Conservation (phyloP, 2,329 filamentous ascomycete genomes). For the Fusarium praegraminearum region DNA sequence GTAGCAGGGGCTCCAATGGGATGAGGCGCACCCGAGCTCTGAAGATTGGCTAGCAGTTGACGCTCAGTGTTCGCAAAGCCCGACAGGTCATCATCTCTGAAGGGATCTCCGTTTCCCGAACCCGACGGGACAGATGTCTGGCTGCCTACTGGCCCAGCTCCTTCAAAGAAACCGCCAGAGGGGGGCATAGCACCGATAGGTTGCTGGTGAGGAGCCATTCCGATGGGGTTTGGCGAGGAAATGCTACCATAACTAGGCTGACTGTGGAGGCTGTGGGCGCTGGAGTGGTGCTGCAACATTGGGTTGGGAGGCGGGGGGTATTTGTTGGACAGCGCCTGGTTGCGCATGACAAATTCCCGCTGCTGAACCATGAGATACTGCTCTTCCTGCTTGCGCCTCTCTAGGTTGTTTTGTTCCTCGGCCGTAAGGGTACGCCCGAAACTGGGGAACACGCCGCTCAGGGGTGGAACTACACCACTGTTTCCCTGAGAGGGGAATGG, state of each 20-base stretch:
- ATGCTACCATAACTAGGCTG: conserved; percentile 98
- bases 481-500: conserved; percentile 63
- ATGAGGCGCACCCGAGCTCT: conserved; percentile 51
- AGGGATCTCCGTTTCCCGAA: conserved; percentile 60
- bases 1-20: conserved; percentile 53
- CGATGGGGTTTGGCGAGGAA: conserved; percentile 84
- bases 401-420: conserved; percentile 96
- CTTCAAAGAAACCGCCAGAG: conserved; percentile 78
- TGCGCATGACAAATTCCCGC: conserved; percentile 90
- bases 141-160: conserved; percentile 53
- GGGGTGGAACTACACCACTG: conserved; percentile 82
- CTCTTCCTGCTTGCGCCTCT: conserved; percentile 96
- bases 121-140: conserved; percentile 44
- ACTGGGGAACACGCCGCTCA: conserved; percentile 93
- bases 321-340: conserved; percentile 82
- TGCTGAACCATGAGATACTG: conserved; percentile 97
- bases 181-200: conserved; percentile 69
- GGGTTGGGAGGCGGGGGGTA: conserved; percentile 68
- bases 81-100: conserved; percentile 80
- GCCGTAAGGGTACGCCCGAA: conserved; percentile 97
- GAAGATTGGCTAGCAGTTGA: conserved; percentile 61
- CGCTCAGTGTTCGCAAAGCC: conserved; percentile 69
- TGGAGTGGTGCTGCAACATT: conserved; percentile 88
- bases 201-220: conserved; percentile 63
- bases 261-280: conserved; percentile 94